Evolutionary conservation across 805 yeast genomes (phyloP).

Genomic region (Candida mattraensis): DNA sequence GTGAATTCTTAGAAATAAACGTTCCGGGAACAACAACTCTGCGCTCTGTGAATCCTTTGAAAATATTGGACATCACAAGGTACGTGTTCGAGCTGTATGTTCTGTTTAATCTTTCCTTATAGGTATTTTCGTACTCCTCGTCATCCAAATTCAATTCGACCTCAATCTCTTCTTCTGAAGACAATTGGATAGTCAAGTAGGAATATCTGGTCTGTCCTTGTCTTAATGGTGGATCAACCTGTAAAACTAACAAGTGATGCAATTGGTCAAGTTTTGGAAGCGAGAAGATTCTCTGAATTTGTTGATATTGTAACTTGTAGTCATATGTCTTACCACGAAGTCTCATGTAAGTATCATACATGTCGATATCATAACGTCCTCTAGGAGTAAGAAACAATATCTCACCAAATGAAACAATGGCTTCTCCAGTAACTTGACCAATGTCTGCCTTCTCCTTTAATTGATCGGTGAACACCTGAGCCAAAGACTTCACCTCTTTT

Average conservation of each 20-base stretch:
- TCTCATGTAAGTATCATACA: conserved; percentile 83
- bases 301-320: conserved; percentile 88
- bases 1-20: conserved; percentile 70
- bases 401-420: conserved; percentile 89
- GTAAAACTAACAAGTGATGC: conserved; percentile 83
- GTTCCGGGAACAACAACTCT: conserved; percentile 83
- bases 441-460: conserved; percentile 91
- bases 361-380: conserved; percentile 96
- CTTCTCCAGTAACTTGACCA: conserved; percentile 92
- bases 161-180: conserved; percentile 87
- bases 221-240: conserved; percentile 94
- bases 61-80: conserved; percentile 81
- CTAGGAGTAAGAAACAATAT: conserved; percentile 93
- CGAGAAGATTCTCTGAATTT: conserved; percentile 86
- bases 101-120: conserved; percentile 71
- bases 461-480: conserved; percentile 84
- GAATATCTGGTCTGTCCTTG: conserved; percentile 98
- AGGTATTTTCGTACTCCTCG: conserved; percentile 72
- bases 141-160: conserved; percentile 84
- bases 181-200: conserved; percentile 85
- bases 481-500: conserved; percentile 61
- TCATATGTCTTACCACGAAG: conserved; percentile 97
- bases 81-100: conserved; percentile 76
- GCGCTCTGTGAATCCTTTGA: conserved; percentile 87
- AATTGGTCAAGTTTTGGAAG: conserved; percentile 93